Evolutionary conservation across 805 yeast species (phyloP), one percentile per base, ranked within the genome.

Genomic region (Helenozyma rhizophorensis): DNA sequence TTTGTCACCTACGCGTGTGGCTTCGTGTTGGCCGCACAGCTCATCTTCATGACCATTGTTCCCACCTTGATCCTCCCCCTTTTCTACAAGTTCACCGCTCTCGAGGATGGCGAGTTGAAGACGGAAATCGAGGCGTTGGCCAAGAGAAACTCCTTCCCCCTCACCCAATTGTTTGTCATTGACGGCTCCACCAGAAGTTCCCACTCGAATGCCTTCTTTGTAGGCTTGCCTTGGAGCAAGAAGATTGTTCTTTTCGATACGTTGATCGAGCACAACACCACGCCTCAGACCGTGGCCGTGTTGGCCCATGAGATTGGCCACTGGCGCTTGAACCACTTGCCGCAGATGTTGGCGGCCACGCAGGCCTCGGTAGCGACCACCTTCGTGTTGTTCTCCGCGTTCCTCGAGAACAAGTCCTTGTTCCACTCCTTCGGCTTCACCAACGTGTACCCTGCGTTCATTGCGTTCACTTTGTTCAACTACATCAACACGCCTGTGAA

Each of bases 281-380:
- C 76, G 18, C 74, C 72, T 26, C 95, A 93, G 60, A 85, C 88
- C 25, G 86, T 88, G 32, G 97, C 97, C 32, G 96, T 93, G 1
- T 70, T 90, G 44, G 97, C 95, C n/a, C 99, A 93, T 55, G 99
- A 93, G 66, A 82, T 93, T 47, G 99, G 99, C 32, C 99, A 93
- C 59, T 93, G 99, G 99, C 80, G 82, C 50, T 72, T 83, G 56
- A 79, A 83, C 37, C 99, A 93, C 59, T 82, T 89, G 40, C 68
- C 89, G n/a, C 80, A 79, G 54, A 74, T 82, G 71, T 61, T 93
- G 51, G 51, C 73, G 4, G 72, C 80, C 42, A 68, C 77, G 28
- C 89, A 86, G 59, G 56, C 65, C 4, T 84, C 84, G 47, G 58
- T 80, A 32, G 75, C 83, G 46, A 50, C 75, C 16, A 70, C 79